Percentiles rank a stretch among this genome's conserved stretches.
phyloP scores from a whole-genome alignment of 768 basidiomycete genomes.

The Daedaleopsis nitida region DNA sequence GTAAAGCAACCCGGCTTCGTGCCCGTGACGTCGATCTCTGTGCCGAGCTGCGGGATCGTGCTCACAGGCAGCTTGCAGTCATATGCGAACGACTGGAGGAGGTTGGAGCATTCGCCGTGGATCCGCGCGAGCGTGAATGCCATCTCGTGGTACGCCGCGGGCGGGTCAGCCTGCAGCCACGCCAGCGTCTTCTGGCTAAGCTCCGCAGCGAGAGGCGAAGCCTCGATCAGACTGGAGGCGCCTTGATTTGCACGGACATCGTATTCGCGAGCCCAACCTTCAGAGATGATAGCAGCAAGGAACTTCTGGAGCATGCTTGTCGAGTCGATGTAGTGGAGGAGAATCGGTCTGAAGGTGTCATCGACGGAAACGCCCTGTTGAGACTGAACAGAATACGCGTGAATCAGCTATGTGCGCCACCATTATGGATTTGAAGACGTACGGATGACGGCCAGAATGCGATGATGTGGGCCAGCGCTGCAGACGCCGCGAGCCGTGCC shows the following conservation, averaged over 20 bases:
- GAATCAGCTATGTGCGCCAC: neutral
- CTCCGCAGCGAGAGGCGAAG: conserved; percentile 61
- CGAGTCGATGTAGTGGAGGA: conserved; percentile 81
- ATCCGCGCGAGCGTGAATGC: conserved; percentile 77
- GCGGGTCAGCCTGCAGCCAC: conserved; percentile 75
- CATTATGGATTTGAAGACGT: conserved; percentile 20
- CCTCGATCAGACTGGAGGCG: conserved; percentile 49
- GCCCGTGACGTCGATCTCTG: conserved; percentile 74
- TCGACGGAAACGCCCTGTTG: conserved; percentile 45
- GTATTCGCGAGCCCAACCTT: conserved; percentile 85
- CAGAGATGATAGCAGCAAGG: conserved; percentile 79
- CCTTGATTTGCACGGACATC: conserved; percentile 35
- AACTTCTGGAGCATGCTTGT: conserved; percentile 91
- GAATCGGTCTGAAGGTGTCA: conserved; percentile 71
- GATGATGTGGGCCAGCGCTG: conserved; percentile 72
- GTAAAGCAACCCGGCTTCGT: conserved; percentile 70
- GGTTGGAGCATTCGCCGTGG: conserved; percentile 72
- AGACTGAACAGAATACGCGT: neutral
- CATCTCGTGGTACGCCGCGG: conserved; percentile 90
- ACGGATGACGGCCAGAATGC: conserved; percentile 68
- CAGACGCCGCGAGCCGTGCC: conserved; percentile 77
- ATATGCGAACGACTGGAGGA: conserved; percentile 80
- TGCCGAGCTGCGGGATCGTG: conserved; percentile 77
- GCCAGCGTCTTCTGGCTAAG: conserved; percentile 68
- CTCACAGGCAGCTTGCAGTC: conserved; percentile 86